Base-by-base conservation (phyloP, 495 filamentous ascomycete species). In the Cetradonia linearis region DNA sequence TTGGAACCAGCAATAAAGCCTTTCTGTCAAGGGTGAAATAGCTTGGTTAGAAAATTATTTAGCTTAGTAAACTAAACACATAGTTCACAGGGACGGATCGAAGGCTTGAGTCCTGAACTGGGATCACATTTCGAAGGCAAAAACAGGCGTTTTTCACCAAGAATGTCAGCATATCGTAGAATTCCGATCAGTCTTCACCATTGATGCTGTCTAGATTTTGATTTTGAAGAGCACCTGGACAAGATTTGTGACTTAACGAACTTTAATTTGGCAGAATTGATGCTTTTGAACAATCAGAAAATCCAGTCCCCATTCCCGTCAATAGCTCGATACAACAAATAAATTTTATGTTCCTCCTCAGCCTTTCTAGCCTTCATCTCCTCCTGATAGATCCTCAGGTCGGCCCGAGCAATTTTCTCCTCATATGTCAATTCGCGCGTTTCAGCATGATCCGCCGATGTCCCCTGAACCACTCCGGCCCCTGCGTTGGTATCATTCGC, bases 391-490 rank as follows among this genome's bases (percentile, higher is more conserved):
- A 54, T 54, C 13, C 31, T 33, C 10, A 54, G 16, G 20, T 54
- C 50, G 34, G 50, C 30, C 31, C 31, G 30, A 31, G 50, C 50
- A 36, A 54, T n/a, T 23, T 54, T 13, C 31, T 54, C 50, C 20
- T 54, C 30, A n/a, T 34, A 34, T 7, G 31, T 54, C 16, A 54
- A 13, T 25, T 25, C 20, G 20, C 20, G 42, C 11, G 31, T 25
- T 8, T 34, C 33, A 34, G 28, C 16, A 25, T 25, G 31, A 13
- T 34, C 5, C 18, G 28, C 14, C 18, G 18, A n/a, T 46, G 7
- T 16, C 42, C 6, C 13, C 18, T 46, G 2, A n/a, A 8, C 20
- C 3, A 25, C 20, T 1, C 11, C 10, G 20, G 27, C 34, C 30
- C 20, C 18, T 18, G 18, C 33, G 20, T 34, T 16, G 8, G 7